phyloP scores from a whole-genome alignment of 129 eudicot species.

The Pseudognaphalium luteoalbum region DNA sequence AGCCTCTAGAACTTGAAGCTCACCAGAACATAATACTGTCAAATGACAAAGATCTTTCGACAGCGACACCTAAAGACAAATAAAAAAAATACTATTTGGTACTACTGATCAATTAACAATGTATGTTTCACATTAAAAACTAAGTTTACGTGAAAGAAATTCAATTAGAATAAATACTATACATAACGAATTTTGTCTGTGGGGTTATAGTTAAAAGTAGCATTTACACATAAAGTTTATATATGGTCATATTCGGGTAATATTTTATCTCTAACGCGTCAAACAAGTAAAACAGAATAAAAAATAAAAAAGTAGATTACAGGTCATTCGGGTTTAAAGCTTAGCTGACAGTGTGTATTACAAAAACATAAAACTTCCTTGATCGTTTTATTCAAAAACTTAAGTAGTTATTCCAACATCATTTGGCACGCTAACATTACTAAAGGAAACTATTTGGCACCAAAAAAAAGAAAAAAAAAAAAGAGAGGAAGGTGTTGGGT shows the following conservation, averaged over 20 bases:
- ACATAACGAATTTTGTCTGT: background rate
- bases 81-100: background rate
- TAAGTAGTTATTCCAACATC: background rate
- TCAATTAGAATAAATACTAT: slow-evolving; percentile 8
- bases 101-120: slow-evolving; percentile 1
- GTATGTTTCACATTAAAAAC: background rate
- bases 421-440: background rate
- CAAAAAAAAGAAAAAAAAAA: no score
- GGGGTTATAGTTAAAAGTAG: background rate
- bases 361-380: background rate
- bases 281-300: background rate
- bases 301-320: no score
- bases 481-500: background rate
- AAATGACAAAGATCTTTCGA: slow-evolving; percentile 78
- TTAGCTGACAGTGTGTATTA: background rate
- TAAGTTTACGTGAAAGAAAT: background rate
- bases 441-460: background rate
- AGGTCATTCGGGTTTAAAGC: background rate
- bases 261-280: background rate
- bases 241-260: background rate
- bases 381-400: background rate
- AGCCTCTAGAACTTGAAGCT: slow-evolving; percentile 45
- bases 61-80: slow-evolving; percentile 67
- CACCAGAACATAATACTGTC: slow-evolving; percentile 63
- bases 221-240: background rate